A percentile compares a stretch with the other conserved stretches of the same genome.
phyloP scores from a whole-genome alignment of 2,329 filamentous ascomycete species.

The Colletotrichum spaethianum region DNA sequence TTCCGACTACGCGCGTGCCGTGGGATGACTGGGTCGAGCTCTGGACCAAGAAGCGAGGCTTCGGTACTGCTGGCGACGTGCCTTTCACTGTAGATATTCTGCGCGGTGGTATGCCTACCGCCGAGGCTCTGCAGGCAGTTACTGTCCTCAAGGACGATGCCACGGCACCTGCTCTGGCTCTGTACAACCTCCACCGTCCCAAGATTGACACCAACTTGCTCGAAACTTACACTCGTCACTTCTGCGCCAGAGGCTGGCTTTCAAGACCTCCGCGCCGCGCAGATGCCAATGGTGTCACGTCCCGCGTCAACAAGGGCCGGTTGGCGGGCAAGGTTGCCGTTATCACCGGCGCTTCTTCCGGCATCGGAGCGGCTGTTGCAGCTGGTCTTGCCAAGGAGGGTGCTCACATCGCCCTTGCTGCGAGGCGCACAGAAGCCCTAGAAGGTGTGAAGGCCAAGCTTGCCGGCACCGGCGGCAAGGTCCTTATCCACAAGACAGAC shows the following conservation, averaged over 20 bases:
- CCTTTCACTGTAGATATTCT: conserved; percentile 85
- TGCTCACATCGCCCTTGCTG: conserved; percentile 79
- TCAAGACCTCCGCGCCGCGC: conserved; percentile 70
- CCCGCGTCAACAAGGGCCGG: conserved; percentile 62
- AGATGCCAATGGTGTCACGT: conserved; percentile 43
- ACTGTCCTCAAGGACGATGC: conserved; percentile 81
- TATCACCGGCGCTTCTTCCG: conserved; percentile 84
- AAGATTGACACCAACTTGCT: conserved; percentile 80
- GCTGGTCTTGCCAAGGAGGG: conserved; percentile 78
- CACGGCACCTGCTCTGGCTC: conserved; percentile 72
- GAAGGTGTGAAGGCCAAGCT: conserved; percentile 76
- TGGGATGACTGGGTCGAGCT: conserved; percentile 83
- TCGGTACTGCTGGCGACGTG: conserved; percentile 75
- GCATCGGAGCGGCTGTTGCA: conserved; percentile 83
- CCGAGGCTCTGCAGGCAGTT: conserved; percentile 78
- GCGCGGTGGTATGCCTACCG: conserved; percentile 83
- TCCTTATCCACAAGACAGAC: conserved; percentile 79
- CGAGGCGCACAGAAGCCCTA: conserved; percentile 78
- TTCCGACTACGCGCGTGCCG: conserved; percentile 74
- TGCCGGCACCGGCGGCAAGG: conserved; percentile 68
- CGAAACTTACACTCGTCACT: conserved; percentile 84
- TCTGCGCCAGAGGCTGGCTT: conserved; percentile 85
- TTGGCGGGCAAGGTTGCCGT: conserved; percentile 80
- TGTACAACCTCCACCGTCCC: conserved; percentile 71
- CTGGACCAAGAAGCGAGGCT: conserved; percentile 80